Evolutionary conservation across 2,329 filamentous ascomycete species (phyloP).

Genomic region (Calonectria honghensis): DNA sequence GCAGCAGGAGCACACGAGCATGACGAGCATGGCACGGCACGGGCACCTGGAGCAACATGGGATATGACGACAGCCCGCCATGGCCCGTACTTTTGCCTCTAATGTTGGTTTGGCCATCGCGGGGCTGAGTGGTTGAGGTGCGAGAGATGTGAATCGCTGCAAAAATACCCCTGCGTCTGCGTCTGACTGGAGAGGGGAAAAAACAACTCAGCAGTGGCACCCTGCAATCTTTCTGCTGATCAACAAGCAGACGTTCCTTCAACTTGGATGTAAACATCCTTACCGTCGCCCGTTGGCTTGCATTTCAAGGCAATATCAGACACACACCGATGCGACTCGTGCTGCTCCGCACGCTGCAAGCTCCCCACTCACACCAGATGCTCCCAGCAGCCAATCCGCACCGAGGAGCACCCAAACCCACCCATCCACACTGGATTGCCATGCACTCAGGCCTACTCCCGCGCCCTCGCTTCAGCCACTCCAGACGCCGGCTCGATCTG

Average conservation of each 20-base stretch:
- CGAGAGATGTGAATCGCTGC: neutral
- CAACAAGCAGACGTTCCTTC: constrained; percentile 19
- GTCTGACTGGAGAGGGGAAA: neutral
- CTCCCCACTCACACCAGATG: constrained; percentile 37
- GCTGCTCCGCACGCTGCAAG: constrained; percentile 28
- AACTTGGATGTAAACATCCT: constrained; percentile 22
- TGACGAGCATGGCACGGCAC: constrained; percentile 30
- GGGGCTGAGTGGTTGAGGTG: constrained; percentile 20
- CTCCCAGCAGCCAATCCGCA: constrained; percentile 30
- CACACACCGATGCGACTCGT: constrained; percentile 27
- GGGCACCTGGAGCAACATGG: constrained; percentile 10
- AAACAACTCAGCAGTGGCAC: constrained; percentile 27
- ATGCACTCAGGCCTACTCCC: constrained; percentile 21
- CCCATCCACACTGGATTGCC: constrained; percentile 34
- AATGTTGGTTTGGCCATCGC: constrained; percentile 7
- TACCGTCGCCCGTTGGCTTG: constrained; percentile 22
- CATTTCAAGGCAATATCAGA: constrained; percentile 30
- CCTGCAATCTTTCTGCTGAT: constrained; percentile 25
- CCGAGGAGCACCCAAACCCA: constrained; percentile 21
- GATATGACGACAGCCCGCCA: constrained; percentile 26
- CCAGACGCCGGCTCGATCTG: constrained; percentile 5
- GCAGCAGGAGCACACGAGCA: constrained; percentile 31
- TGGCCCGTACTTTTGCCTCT: constrained; percentile 16
- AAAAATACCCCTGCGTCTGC: constrained; percentile 13
- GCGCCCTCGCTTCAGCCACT: constrained; percentile 28